A percentile compares a stretch with the other conserved stretches of the same genome.
These are phyloP conservation scores for Jamesozyma spencerorum DNA, from an alignment of 805 yeast genomes.

Conservation along the genomic window DNA sequence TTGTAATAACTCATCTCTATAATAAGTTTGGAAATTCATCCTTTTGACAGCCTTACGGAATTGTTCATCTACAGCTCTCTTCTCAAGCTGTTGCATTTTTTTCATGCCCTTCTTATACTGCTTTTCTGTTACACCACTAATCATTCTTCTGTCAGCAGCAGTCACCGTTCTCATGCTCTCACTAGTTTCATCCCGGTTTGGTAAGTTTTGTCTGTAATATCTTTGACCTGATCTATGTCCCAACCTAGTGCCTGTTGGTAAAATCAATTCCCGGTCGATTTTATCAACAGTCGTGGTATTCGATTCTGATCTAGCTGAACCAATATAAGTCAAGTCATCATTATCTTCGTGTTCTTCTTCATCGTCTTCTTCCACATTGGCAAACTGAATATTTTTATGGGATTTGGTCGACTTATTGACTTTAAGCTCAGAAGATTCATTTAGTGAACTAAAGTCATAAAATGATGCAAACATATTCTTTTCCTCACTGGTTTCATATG, in stretches of 20 bases:
- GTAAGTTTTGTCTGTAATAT: slow-evolving; percentile 57
- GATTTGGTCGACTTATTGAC: slow-evolving; percentile 11
- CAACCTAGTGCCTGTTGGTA: slow-evolving; percentile 69
- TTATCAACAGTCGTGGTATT: slow-evolving; percentile 43
- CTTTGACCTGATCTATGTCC: slow-evolving; percentile 76
- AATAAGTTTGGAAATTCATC: slow-evolving; percentile 77
- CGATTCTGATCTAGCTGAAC: too few species aligned
- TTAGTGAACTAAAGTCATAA: slow-evolving; percentile 73
- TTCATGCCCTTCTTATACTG: slow-evolving; percentile 44
- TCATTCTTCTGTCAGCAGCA: slow-evolving; percentile 61
- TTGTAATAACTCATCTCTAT: slow-evolving; percentile 59
- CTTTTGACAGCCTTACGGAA: slow-evolving; percentile 51
- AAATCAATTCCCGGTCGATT: slow-evolving; percentile 53
- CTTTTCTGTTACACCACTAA: slow-evolving; percentile 52
- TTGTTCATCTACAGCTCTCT: slow-evolving; percentile 35
- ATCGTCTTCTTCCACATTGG: slow-evolving; percentile 23
- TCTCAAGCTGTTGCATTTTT: slow-evolving; percentile 33
- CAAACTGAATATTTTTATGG: slow-evolving; percentile 29
- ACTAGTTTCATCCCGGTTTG: slow-evolving; percentile 31
- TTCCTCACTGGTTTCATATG: slow-evolving; percentile 77
- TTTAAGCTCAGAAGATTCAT: slow-evolving; percentile 27
- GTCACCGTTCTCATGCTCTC: slow-evolving; percentile 71
- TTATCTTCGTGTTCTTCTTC: slow-evolving; percentile 17
- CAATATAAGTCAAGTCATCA: too few species aligned
- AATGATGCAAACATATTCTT: slow-evolving; percentile 66